Evolutionary conservation across 1,284 basidiomycete species (phyloP).

Genomic region (Agroathelia rolfsii): DNA sequence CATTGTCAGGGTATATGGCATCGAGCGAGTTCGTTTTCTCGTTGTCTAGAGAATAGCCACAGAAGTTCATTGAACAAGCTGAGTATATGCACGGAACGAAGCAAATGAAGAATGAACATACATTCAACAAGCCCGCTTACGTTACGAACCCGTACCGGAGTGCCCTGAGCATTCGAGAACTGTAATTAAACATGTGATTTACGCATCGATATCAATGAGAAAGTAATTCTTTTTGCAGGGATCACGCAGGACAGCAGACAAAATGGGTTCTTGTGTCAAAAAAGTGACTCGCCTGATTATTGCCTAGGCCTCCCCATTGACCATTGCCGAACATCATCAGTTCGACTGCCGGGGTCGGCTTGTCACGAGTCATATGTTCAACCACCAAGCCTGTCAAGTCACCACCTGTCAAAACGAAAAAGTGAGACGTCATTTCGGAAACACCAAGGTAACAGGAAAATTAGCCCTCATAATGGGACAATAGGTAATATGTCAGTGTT

Average conservation of each 20-base stretch:
- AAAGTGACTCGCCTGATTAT: constrained; percentile 31
- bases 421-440: too few relatives aligned
- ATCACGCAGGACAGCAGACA: not conserved
- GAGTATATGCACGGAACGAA: constrained; percentile 3
- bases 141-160: constrained; percentile 68
- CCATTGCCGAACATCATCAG: constrained; percentile 79
- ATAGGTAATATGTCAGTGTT: too few relatives aligned
- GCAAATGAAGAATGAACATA: constrained; percentile 17
- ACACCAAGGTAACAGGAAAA: too few relatives aligned
- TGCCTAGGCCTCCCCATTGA: constrained; percentile 81
- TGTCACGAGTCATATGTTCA: constrained; percentile 41
- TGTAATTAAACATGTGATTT: too few relatives aligned
- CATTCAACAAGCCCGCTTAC: constrained; percentile 83
- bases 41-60: constrained; percentile 40
- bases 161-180: constrained; percentile 69
- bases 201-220: too few relatives aligned
- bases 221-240: not conserved
- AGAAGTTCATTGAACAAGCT: constrained; percentile 3
- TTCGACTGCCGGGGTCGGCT: constrained; percentile 43
- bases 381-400: constrained; percentile 75
- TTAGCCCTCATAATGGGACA: too few relatives aligned
- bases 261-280: too few relatives aligned
- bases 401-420: constrained; percentile 37
- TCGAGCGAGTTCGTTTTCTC: constrained; percentile 52
- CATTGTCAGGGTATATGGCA: constrained; percentile 58